Evolutionary conservation across 306 rosid species (phyloP).

Genomic region (Mimosa bimucronata): DNA sequence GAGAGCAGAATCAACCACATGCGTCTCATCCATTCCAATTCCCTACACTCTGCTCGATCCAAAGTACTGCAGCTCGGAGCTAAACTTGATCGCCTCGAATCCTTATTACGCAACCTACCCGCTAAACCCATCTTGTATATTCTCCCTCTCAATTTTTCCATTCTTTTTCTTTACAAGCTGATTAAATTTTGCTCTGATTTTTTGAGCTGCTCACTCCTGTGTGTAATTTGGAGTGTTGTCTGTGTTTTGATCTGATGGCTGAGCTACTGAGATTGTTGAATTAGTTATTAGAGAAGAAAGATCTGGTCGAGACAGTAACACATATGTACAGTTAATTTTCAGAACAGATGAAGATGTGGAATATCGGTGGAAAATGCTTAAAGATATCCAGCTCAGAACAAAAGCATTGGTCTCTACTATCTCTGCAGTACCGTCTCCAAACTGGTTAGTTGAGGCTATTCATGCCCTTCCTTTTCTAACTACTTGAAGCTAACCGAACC

Average conservation of each 20-base stretch:
- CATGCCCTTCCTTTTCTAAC: not conserved
- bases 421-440: slow-evolving; percentile 28
- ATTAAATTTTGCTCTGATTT: not conserved
- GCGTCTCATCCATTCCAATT: not conserved
- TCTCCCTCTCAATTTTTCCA: not conserved
- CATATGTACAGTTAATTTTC: slow-evolving; percentile 27
- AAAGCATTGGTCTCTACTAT: slow-evolving; percentile 31
- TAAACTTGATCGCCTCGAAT: slow-evolving; percentile 45
- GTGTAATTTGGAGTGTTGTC: not conserved
- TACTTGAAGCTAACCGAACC: not conserved
- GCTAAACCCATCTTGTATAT: slow-evolving; percentile 37
- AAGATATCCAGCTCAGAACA: slow-evolving; percentile 38
- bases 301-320: slow-evolving; percentile 9
- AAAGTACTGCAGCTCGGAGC: slow-evolving; percentile 34
- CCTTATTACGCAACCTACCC: slow-evolving; percentile 38
- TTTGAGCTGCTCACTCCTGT: not conserved
- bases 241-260: not conserved
- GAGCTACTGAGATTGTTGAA: not conserved
- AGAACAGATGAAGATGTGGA: slow-evolving; percentile 43
- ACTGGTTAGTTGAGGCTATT: slow-evolving; percentile 6
- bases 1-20: slow-evolving; percentile 25
- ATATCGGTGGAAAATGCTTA: slow-evolving; percentile 43
- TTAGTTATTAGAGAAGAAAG: not conserved
- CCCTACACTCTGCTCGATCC: slow-evolving; percentile 25
- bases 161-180: not conserved